Percentiles rank a stretch among this genome's conserved stretches.
These are phyloP conservation scores for Epichloe amarillans DNA, from an alignment of 2,329 filamentous ascomycete genomes.

Conservation along the genomic window DNA sequence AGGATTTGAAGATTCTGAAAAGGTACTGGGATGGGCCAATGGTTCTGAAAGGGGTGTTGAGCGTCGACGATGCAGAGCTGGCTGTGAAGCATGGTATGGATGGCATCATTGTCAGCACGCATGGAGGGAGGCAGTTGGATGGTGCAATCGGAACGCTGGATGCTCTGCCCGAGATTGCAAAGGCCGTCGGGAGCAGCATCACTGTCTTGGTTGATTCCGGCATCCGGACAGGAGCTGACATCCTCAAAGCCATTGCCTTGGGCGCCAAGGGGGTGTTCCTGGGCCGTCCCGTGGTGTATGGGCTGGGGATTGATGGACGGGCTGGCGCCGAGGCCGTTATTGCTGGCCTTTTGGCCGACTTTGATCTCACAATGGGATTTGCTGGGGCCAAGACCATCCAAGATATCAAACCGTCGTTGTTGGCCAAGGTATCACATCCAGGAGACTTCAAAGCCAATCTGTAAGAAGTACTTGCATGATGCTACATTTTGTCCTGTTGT, in stretches of 20 bases:
- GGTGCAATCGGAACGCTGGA: conserved; percentile 35
- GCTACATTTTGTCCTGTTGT: too few relatives aligned
- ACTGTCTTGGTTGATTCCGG: conserved; percentile 39
- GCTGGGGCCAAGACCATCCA: conserved; percentile 32
- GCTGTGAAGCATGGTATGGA: conserved; percentile 24
- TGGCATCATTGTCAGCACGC: conserved; percentile 29
- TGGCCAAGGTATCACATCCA: conserved; percentile 21
- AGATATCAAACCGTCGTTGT: conserved; percentile 21
- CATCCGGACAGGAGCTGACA: conserved; percentile 25
- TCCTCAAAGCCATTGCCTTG: conserved; percentile 27
- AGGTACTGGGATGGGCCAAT: conserved; percentile 45
- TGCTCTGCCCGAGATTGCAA: conserved; percentile 31
- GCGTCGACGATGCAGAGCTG: conserved; percentile 25
- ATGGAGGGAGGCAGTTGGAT: conserved; percentile 29
- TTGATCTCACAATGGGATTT: conserved; percentile 42
- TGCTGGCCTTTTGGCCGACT: conserved; percentile 25
- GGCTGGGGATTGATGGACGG: conserved; percentile 21
- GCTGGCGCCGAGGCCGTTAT: conserved; percentile 43
- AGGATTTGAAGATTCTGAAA: conserved; percentile 43
- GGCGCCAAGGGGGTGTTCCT: conserved; percentile 29
- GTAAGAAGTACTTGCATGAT: conserved; percentile 4
- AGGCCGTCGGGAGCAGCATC: conserved; percentile 44
- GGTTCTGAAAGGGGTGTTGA: conserved; percentile 28
- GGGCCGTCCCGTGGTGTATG: conserved; percentile 27
- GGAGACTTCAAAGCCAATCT: conserved; percentile 20